Conservation (phyloP, 495 filamentous ascomycete genomes). For the Sabuloglossum arenarium region DNA sequence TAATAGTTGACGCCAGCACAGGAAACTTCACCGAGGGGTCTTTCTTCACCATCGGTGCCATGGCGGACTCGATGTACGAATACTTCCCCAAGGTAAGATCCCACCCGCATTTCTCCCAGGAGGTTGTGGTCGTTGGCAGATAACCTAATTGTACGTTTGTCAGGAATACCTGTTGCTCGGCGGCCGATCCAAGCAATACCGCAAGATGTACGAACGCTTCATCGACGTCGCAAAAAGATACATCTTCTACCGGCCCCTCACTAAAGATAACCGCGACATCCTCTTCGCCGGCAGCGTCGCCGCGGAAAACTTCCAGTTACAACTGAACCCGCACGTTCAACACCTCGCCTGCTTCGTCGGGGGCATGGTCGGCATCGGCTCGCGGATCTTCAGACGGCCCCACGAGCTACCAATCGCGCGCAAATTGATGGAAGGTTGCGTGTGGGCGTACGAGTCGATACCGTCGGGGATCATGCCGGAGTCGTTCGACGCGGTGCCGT, state of each 20-base stretch:
- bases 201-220: conserved; percentile 5
- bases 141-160: not conserved
- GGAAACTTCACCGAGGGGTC: conserved; percentile 5
- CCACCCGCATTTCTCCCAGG: not conserved
- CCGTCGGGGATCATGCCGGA: conserved; percentile 43
- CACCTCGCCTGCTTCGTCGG: conserved; percentile 8
- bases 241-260: conserved; percentile 11
- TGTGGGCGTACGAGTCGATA: conserved; percentile 36
- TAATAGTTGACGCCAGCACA: conserved; percentile 12
- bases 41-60: conserved; percentile 18
- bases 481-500: conserved; percentile 29
- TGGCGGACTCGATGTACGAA: conserved; percentile 20
- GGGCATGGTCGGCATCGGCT: conserved; percentile 22
- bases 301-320: not conserved
- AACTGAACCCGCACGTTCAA: conserved; percentile 6
- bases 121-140: too few species aligned
- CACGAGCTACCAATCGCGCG: conserved; percentile 32
- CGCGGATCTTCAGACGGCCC: conserved; percentile 33
- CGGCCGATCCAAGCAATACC: conserved; percentile 6
- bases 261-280: conserved; percentile 2
- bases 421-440: conserved; percentile 34
- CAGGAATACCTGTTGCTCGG: conserved; percentile 6
- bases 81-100: conserved; percentile 17
- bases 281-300: conserved; percentile 6
- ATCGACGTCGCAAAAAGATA: conserved; percentile 1